Evolutionary conservation across 208 protist genomes (phyloP), one percentile per base, ranked within the genome.

Genomic region (Wallacemonas sp.): DNA sequence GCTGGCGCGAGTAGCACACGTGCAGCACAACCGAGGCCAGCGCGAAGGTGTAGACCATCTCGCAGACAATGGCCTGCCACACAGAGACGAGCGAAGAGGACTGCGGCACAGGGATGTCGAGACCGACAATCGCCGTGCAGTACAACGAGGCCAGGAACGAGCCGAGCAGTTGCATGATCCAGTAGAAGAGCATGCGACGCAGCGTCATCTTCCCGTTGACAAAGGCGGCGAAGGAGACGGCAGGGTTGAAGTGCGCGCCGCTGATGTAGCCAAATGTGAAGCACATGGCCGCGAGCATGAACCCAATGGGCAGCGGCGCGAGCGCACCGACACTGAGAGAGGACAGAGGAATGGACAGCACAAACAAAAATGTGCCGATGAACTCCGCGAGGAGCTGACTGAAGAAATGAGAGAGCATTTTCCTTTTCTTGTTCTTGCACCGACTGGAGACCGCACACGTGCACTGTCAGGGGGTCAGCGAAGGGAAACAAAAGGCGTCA

Each of bases 191-290:
- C 12, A 83, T 59, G 8, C 86, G 82, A 0, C 70, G 77, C 8
- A 93, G 57, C 10, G 82, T 72, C 65, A 94, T 92, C 44, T 90
- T 87, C 26, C 90, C 67, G 42, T 90, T 95, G 42, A 97, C 78
- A 61, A 92, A 89, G 10, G 82, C 85, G 44, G 90, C 87, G 66
- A 97, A 96, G 22, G 91, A 87, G 33, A 98, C 87, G 32, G 91
- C 92, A 0, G 94, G 94, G 65, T 98, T 98, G 71, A 98, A 98
- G 74, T 98, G 91, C 2, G 91, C 94, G 8, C 92, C 92, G 65
- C 85, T 93, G 45, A 98, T 89, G 76, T 96, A 92, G 57, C 88
- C 91, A 66, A 98, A 97, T 26, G 89, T 86, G 72, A 96, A 97
- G 66, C 87, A 89, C 78, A 98, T 87, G 3, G 92, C 89, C 1